Base-by-base conservation (phyloP, 1,284 basidiomycete species). In the Puccinia sorghi region DNA sequence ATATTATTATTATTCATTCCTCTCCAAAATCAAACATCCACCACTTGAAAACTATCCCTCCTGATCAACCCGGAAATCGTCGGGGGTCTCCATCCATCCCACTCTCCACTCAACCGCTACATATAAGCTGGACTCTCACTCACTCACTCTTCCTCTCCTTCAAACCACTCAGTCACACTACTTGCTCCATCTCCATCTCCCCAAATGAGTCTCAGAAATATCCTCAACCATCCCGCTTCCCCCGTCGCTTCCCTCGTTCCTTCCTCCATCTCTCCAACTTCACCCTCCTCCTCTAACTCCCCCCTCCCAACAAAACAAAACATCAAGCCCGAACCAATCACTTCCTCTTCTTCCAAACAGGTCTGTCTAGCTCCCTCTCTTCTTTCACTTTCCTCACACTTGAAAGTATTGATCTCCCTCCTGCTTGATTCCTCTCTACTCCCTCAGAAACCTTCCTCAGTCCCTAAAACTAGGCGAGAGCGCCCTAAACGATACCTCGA, bases 151-250 rank as follows among this genome's bases (percentile, higher is more conserved):
- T 46, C 43, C 43, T 46, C 2, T 46, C 2, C 50, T 17, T 1
- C 50, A 52, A 52, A 2, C 43, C 43, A 46, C 43, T 15, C 43
- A 46, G 43, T n/a, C 1, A 17, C 48, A 50, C 17, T 17, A 50
- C 20, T 17, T 17, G 20, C 50, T 52, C 13, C 32, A 32, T 7
- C 48, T 46, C n/a, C 32, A 46, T 25, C 41, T 46, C 11, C 61
- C 61, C n/a, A 64, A 17, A 79, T 79, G 77, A 79, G 77, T 27
- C 50, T 79, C n/a, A 72, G 70, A 72, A 72, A 63, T 37, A 79
- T 79, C 22, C 69, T 79, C 54, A 79, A 79, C 61, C 41, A 72
- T 64, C 77, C 77, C 1, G 43, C 77, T 50, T 79, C 77, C 25
- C 77, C 77, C 2, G 57, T 64, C 39, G 66, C 61, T 20, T 77